phyloP scores from a whole-genome alignment of 2,329 filamentous ascomycete genomes.

The Cadophora sp. region DNA sequence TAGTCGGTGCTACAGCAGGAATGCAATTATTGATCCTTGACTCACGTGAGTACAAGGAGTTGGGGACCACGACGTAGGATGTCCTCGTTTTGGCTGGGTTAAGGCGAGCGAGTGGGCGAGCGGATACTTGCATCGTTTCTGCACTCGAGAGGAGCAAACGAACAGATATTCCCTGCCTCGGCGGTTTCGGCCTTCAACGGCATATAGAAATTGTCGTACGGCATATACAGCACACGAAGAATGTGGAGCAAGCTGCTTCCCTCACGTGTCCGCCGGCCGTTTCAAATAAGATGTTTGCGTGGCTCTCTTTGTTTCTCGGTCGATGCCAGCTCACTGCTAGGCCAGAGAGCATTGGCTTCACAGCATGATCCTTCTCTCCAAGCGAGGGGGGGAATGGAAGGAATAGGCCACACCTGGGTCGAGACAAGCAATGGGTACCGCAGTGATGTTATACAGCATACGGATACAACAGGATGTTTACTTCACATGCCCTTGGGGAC shows the following conservation, averaged over 20 bases:
- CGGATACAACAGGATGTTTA: not conserved
- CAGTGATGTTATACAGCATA: constrained; percentile 9
- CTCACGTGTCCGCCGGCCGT: not conserved
- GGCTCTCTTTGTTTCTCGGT: not conserved
- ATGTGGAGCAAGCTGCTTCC: constrained; percentile 13
- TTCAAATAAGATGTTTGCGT: not conserved
- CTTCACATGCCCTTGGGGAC: constrained; percentile 18
- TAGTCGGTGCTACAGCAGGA: constrained; percentile 7
- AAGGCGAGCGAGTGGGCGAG: not conserved
- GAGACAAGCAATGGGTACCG: constrained; percentile 13
- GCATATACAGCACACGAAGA: too few relatives aligned
- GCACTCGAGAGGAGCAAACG: not conserved
- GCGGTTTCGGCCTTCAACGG: constrained; percentile 1
- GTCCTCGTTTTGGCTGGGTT: not conserved
- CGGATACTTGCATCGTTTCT: not conserved
- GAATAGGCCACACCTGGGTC: not conserved
- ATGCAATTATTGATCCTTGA: constrained; percentile 19
- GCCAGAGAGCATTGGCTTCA: constrained; percentile 1
- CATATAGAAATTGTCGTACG: too few relatives aligned
- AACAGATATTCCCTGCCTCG: not conserved
- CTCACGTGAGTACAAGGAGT: constrained; percentile 17
- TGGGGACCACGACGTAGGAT: not conserved
- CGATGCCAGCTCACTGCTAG: not conserved
- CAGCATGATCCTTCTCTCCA: constrained; percentile 1
- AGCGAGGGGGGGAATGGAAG: not conserved